Percentiles rank a stretch among this genome's conserved stretches.
Conservation (phyloP, 2,329 filamentous ascomycete genomes). For the Ploettnerulaceae sp. region DNA sequence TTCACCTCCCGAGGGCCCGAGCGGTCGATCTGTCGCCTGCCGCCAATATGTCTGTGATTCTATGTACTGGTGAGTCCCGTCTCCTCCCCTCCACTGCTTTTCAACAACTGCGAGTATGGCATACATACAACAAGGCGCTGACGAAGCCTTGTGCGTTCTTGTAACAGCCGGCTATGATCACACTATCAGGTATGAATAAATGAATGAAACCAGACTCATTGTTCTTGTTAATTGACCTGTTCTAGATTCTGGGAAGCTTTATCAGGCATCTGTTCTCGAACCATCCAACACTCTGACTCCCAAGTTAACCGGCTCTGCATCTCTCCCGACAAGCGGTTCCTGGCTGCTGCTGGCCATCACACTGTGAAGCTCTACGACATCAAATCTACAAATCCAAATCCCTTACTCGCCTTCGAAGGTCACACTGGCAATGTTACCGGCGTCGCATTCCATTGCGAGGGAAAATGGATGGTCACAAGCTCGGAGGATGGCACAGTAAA, state of each 20-base stretch:
- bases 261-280: constrained; percentile 94
- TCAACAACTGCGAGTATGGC: constrained; percentile 9
- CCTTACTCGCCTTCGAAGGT: constrained; percentile 89
- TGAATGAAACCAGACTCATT: no score
- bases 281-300: constrained; percentile 95
- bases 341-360: constrained; percentile 69
- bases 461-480: constrained; percentile 99
- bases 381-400: constrained; percentile 94
- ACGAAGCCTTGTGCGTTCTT: constrained; percentile 22
- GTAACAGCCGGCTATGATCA: constrained; percentile 65
- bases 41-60: constrained; percentile 26
- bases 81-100: neutral
- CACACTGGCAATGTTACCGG: constrained; percentile 95
- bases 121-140: constrained; percentile 25
- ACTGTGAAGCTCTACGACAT: constrained; percentile 98
- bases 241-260: constrained; percentile 94
- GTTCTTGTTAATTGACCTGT: neutral
- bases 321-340: constrained; percentile 93
- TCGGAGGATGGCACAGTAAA: constrained; percentile 73
- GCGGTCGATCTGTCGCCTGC: neutral
- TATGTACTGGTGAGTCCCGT: constrained; percentile 26
- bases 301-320: constrained; percentile 98
- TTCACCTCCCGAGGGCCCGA: neutral
- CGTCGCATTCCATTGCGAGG: constrained; percentile 95
- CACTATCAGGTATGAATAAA: constrained; percentile 61